Evolutionary conservation across 108 stramenopile species (phyloP).

Genomic region (Nannochloropsis gaditana): DNA sequence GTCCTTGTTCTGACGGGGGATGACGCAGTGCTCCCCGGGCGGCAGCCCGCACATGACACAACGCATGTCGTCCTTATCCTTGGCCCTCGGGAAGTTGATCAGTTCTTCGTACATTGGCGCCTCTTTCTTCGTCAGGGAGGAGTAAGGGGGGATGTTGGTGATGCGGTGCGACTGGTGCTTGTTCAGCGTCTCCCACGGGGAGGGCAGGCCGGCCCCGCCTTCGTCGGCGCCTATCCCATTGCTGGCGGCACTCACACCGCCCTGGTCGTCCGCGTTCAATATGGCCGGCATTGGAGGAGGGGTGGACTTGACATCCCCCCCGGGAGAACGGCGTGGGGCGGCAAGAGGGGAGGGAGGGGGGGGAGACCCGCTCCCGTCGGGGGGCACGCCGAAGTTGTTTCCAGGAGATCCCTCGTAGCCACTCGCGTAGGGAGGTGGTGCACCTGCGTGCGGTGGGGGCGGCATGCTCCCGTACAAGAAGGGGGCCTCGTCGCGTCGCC

Average conservation of each 20-base stretch:
- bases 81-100: conserved; percentile 26
- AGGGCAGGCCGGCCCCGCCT: not conserved
- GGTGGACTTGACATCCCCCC: not conserved
- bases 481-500: not conserved
- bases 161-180: not conserved
- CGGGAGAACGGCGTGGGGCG: not conserved
- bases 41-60: conserved; percentile 30
- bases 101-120: conserved; percentile 27
- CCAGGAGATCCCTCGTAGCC: not conserved
- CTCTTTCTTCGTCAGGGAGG: not conserved
- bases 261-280: not conserved
- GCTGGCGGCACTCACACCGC: not conserved
- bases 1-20: conserved; percentile 37
- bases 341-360: not conserved
- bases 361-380: not conserved
- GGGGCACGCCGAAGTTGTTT: not conserved
- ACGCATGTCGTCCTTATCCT: not conserved
- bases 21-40: not conserved
- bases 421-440: not conserved
- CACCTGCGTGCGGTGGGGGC: not conserved
- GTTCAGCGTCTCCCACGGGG: not conserved
- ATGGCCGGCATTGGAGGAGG: not conserved
- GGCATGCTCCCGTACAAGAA: not conserved
- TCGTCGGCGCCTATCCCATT: not conserved
- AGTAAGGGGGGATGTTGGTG: not conserved